Conservation (phyloP, 768 basidiomycete genomes). For the Rhodotorula diobovata region DNA sequence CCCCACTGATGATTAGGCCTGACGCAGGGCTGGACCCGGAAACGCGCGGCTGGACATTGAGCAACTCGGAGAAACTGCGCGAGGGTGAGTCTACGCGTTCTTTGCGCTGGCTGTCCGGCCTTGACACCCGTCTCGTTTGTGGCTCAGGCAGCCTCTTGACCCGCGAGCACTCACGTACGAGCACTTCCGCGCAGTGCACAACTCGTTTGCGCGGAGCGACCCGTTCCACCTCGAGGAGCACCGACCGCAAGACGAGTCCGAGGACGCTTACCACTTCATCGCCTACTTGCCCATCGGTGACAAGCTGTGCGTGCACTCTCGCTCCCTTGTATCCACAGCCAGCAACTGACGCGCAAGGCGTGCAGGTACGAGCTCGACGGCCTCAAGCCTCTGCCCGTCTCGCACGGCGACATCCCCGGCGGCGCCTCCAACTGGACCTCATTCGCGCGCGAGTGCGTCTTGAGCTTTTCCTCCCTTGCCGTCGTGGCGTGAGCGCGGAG, state of each 20-base stretch:
- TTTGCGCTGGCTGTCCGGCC: too few relatives aligned
- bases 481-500: not conserved
- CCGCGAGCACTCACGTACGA: too few relatives aligned
- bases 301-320: slow-evolving; percentile 49
- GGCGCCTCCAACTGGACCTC: slow-evolving; percentile 70
- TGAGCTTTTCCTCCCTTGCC: too few relatives aligned
- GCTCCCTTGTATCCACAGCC: not conserved
- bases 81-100: slow-evolving; percentile 47
- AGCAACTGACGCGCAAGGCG: too few relatives aligned
- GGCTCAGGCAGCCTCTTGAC: too few relatives aligned
- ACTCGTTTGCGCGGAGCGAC: slow-evolving; percentile 83
- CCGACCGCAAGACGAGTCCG: slow-evolving; percentile 56
- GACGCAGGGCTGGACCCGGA: slow-evolving; percentile 71
- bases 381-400: slow-evolving; percentile 69
- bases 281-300: slow-evolving; percentile 84
- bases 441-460: slow-evolving; percentile 61
- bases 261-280: slow-evolving; percentile 95
- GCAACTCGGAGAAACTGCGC: slow-evolving; percentile 48
- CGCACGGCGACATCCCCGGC: slow-evolving; percentile 69
- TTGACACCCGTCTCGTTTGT: too few relatives aligned
- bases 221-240: slow-evolving; percentile 77
- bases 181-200: slow-evolving; percentile 64
- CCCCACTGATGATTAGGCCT: not conserved
- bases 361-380: slow-evolving; percentile 71
- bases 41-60: slow-evolving; percentile 48